phyloP scores from a whole-genome alignment of 192 early-diverging fungal species.

The Linnemannia elongata region DNA sequence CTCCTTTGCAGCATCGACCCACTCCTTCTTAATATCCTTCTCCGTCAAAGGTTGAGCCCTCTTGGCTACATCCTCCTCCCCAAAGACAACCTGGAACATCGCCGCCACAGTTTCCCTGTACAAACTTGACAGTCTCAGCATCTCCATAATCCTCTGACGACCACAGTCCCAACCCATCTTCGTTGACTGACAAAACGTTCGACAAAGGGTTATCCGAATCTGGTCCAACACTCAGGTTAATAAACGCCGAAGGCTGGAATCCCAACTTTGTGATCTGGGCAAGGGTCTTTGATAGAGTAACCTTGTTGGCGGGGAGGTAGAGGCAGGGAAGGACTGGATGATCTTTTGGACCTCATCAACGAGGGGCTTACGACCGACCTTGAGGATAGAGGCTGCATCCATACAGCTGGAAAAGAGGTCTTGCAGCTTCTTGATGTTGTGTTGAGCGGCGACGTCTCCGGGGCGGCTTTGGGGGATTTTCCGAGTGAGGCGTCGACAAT shows the following conservation, averaged over 20 bases:
- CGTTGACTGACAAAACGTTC: not conserved
- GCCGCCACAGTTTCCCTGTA: constrained; percentile 58
- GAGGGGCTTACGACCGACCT: constrained; percentile 44
- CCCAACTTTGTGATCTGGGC: constrained; percentile 25
- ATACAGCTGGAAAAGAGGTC: constrained; percentile 65
- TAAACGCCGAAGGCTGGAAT: not conserved
- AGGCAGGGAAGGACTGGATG: constrained; percentile 34
- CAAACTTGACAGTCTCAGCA: constrained; percentile 30
- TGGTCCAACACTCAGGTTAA: not conserved
- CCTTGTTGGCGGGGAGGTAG: not conserved
- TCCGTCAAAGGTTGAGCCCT: not conserved
- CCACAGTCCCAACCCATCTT: constrained; percentile 18
- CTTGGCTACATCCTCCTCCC: not conserved
- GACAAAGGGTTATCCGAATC: not conserved
- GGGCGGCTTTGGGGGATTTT: constrained; percentile 29
- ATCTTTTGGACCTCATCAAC: constrained; percentile 36
- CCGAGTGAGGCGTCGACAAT: constrained; percentile 52
- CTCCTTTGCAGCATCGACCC: constrained; percentile 39
- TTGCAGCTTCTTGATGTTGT: constrained; percentile 66
- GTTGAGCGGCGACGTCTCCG: constrained; percentile 50
- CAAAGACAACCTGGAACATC: constrained; percentile 46
- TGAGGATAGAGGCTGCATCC: constrained; percentile 37
- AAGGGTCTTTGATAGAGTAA: constrained; percentile 1
- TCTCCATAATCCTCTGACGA: constrained; percentile 64
- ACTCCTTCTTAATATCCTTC: constrained; percentile 1